Evolutionary conservation across 2,329 filamentous ascomycete species (phyloP), one percentile per base, ranked within the genome.

Genomic region (Penicillium sp.): DNA sequence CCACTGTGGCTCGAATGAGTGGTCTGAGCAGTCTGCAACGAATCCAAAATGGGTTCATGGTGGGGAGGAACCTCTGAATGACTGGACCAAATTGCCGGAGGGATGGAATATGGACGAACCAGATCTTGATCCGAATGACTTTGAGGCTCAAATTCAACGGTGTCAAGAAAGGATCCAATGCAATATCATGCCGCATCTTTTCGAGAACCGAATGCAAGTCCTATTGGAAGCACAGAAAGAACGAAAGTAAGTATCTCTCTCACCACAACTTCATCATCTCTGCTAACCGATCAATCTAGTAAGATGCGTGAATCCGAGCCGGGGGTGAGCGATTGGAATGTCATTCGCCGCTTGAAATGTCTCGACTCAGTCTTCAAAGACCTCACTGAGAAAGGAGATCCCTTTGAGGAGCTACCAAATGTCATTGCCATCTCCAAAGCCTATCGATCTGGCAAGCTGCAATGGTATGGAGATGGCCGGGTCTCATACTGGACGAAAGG

Each of bases 401-500:
- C 31, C 9, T 2, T 4, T 16, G 12, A 20, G 14, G 18, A 39
- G 17, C n/a, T 39, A 4, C 4, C 3, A 3, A 39, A 39, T 30
- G 30, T 39, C 2, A 23, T 22, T 1, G 37, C 37, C 30, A 34
- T 34, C 4, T 29, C 34, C 2, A 23, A 30, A 25, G 37, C 30
- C 6, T 39, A 39, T 30, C 7, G 31, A 12, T 15, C 4, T 5
- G 12, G 28, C 7, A 4, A 25, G 8, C 27, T 37, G 10, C 6
- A 37, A 12, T 31, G 27, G 27, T 15, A 37, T 17, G 18, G 5
- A 5, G 9, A 22, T 5, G 17, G 15, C 13, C 4, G 12, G 7
- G 28, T 28, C 23, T 30, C 35, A 1, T 37, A 37, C 11, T 37
- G 35, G 35, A 23, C 15, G 8, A 12, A 37, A 25, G 35, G 35